phyloP scores from a whole-genome alignment of 805 yeast genomes.

The Candida chilensis region DNA sequence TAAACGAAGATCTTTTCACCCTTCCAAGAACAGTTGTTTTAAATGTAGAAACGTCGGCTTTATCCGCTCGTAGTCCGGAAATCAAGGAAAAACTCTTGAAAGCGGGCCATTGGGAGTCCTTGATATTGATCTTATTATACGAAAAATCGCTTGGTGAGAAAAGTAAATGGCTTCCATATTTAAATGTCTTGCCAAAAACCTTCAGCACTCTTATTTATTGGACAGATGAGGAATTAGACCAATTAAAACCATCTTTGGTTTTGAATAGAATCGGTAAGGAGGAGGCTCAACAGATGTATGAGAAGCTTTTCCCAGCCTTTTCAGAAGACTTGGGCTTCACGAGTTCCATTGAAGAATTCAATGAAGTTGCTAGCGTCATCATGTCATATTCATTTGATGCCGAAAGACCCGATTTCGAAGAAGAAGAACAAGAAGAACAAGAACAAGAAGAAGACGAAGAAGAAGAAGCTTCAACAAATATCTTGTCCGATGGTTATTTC shows the following conservation, averaged over 20 bases:
- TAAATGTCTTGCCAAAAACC: conserved; percentile 56
- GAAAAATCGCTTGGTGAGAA: conserved; percentile 38
- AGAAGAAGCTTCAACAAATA: not conserved
- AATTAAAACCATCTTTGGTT: conserved; percentile 63
- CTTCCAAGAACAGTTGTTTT: conserved; percentile 55
- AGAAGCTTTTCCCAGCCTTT: conserved; percentile 27
- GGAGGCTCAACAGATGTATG: conserved; percentile 54
- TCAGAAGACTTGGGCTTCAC: conserved; percentile 24
- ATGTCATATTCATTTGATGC: conserved; percentile 92
- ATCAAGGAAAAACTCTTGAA: conserved; percentile 22
- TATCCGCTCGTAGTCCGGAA: conserved; percentile 21
- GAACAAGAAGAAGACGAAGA: conserved; percentile 14
- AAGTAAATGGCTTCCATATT: conserved; percentile 64
- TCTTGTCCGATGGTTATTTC: conserved; percentile 23
- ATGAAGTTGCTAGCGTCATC: conserved; percentile 67
- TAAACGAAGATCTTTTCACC: conserved; percentile 58
- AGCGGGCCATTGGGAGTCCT: conserved; percentile 68
- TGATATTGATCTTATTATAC: conserved; percentile 59
- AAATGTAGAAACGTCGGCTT: conserved; percentile 48
- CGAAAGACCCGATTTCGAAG: conserved; percentile 22
- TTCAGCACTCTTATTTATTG: conserved; percentile 77
- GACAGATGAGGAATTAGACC: conserved; percentile 48
- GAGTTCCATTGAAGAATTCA: conserved; percentile 46
- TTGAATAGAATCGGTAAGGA: conserved; percentile 62
- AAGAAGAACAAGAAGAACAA: conserved; percentile 15